Evolutionary conservation across 805 yeast species (phyloP), one percentile per base, ranked within the genome.

Genomic region (Metschnikowia koreensis): DNA sequence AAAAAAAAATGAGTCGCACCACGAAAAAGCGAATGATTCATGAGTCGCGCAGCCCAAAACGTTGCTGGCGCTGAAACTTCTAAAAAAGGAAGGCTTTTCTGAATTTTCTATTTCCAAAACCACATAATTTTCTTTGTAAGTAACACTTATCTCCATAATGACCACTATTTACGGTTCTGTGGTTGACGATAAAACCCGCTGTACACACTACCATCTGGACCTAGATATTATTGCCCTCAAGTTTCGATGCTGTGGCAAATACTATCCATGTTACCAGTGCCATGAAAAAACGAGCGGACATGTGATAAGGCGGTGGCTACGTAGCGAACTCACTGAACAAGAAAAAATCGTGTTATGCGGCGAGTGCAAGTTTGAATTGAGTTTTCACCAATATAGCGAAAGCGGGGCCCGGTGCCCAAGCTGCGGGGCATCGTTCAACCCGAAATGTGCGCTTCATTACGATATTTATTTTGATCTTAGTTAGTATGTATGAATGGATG

Each of bases 251-350:
- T 74, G 79, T 53, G 55, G 51, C 6, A 44, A 47, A 13, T 74
- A 66, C 51, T 74, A 62, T 53, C 76, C 77, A 2, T 74, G 79
- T 59, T 70, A 59, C 57, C 52, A 70, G 55, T 74, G 79, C 58
- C 79, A 74, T 53, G 54, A 55, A 17, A 61, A 58, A 33, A 46
- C 40, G 31, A 38, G 53, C 7, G 41, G 46, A n/a, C 67, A 61
- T 40, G 47, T 43, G 10, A 37, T 51, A 2, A 43, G 29, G 16
- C 58, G 59, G 38, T 66, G 63, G 61, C 12, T 41, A 31, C 38
- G 15, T 13, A 8, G 8, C 7, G 58, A 56, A 8, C 44, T 62
- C 8, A 50, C 38, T 1, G 37, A 50, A 50, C 50, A 44, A 3
- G 55, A 49, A 29, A 43, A 17, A 38, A 73, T 70, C 34, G 55